Conservation (phyloP, 352 stramenopile species). For the Phytophthora quininea region DNA sequence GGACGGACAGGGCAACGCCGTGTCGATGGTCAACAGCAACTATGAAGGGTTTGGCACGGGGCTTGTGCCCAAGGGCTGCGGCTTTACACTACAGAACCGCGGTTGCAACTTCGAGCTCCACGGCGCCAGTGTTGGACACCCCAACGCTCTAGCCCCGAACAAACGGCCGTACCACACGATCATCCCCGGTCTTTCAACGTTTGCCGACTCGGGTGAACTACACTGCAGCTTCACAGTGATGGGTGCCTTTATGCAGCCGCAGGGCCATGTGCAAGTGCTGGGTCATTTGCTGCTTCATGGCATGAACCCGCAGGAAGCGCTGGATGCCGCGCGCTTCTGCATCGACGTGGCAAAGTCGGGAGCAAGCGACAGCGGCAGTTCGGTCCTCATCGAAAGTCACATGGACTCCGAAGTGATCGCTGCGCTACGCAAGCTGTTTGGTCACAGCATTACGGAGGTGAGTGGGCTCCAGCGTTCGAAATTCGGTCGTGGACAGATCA, state of each 20-base stretch:
- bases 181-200: conserved; percentile 95
- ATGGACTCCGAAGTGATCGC: conserved; percentile 69
- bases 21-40: conserved; percentile 99
- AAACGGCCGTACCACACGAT: conserved; percentile 99
- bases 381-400: conserved; percentile 88
- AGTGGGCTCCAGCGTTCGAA: conserved; percentile 40
- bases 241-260: conserved; percentile 96
- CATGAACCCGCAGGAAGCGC: conserved; percentile 89
- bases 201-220: conserved; percentile 83
- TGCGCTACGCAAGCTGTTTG: conserved; percentile 70
- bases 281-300: conserved; percentile 87
- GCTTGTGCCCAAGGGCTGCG: conserved; percentile 92
- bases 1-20: conserved; percentile 93
- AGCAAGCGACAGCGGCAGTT: conserved; percentile 53
- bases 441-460: conserved; percentile 63
- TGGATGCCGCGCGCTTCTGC: conserved; percentile 95
- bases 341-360: conserved; percentile 73
- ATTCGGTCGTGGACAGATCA: conserved; percentile 89
- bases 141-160: conserved; percentile 89
- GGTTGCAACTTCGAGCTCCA: conserved; percentile 94
- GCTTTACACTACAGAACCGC: conserved; percentile 98
- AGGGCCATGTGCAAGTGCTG: conserved; percentile 96
- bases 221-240: conserved; percentile 94
- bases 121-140: conserved; percentile 68
- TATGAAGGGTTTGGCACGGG: conserved; percentile 97